Percentiles rank a stretch among this genome's conserved stretches.
Evolutionary conservation across 192 early-diverging fungal species (phyloP).

Genomic region (Backusella australiensis): DNA sequence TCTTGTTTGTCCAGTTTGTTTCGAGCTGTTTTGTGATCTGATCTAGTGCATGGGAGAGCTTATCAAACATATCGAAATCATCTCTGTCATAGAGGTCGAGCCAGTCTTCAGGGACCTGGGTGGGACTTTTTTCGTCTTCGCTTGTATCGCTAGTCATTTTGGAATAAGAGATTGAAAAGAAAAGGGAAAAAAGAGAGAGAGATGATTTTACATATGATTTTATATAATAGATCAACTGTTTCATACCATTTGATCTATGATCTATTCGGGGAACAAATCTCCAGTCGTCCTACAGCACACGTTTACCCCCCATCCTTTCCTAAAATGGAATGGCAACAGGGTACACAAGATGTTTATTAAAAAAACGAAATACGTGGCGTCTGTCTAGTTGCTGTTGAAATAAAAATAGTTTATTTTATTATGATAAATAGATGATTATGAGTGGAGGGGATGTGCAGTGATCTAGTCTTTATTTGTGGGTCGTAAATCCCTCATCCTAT

Average conservation of each 20-base stretch:
- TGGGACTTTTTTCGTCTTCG: too few species aligned
- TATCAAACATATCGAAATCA: not conserved
- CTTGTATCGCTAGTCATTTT: too few species aligned
- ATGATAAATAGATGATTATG: not conserved
- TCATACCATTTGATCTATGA: too few species aligned
- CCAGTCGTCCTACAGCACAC: too few species aligned
- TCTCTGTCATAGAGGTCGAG: not conserved
- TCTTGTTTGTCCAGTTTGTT: conserved; percentile 26
- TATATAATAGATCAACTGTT: too few species aligned
- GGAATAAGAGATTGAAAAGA: too few species aligned
- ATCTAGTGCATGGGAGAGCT: conserved; percentile 23
- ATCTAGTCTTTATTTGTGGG: not conserved
- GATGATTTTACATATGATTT: too few species aligned
- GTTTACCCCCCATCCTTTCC: not conserved
- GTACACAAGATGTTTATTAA: too few species aligned
- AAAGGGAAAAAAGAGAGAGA: too few species aligned
- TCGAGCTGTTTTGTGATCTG: conserved; percentile 29
- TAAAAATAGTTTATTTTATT: not conserved
- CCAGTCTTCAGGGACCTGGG: too few species aligned
- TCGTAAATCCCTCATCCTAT: conserved; percentile 11
- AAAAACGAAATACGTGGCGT: not conserved
- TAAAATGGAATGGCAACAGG: not conserved
- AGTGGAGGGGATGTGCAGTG: not conserved
- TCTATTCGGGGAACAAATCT: too few species aligned
- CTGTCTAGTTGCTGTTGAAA: not conserved